Conservation (phyloP, 441 rosid species). For the Populus tomentosa region DNA sequence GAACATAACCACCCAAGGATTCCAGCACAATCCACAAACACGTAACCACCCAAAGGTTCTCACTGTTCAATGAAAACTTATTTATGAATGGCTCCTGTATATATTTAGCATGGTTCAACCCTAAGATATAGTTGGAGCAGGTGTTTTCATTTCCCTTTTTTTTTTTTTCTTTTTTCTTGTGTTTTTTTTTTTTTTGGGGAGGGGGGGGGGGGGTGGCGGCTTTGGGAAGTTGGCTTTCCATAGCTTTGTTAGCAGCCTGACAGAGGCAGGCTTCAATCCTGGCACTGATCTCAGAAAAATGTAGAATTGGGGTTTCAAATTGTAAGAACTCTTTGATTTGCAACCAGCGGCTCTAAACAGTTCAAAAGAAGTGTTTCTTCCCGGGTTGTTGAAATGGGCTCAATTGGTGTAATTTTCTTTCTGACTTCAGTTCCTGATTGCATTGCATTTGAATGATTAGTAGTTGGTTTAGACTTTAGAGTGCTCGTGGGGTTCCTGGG, state of each 20-base stretch:
- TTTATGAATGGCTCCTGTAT: conserved; percentile 34
- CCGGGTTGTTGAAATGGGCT: background rate
- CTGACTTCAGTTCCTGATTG: background rate
- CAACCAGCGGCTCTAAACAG: conserved; percentile 18
- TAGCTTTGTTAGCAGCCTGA: conserved; percentile 1
- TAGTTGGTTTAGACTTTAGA: background rate
- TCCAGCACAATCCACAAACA: conserved; percentile 55
- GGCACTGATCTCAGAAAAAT: conserved; percentile 6
- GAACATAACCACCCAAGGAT: conserved; percentile 82
- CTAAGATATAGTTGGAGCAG: conserved; percentile 25
- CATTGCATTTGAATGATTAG: background rate
- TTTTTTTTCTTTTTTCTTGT: background rate
- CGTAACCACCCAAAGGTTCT: conserved; percentile 14
- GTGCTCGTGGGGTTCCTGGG: background rate
- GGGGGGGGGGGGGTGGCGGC: background rate
- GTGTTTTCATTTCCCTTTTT: background rate
- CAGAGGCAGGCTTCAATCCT: conserved; percentile 5
- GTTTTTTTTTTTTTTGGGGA: background rate
- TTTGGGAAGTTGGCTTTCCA: conserved; percentile 20
- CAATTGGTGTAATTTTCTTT: background rate
- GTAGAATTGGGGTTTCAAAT: conserved; percentile 23
- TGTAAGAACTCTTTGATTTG: conserved; percentile 28
- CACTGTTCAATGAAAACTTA: conserved; percentile 3
- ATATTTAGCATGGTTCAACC: conserved; percentile 35
- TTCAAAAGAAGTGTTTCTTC: conserved; percentile 7